Base-by-base conservation (phyloP, 2,329 filamentous ascomycete species). In the Mycocentrospora acerina region DNA sequence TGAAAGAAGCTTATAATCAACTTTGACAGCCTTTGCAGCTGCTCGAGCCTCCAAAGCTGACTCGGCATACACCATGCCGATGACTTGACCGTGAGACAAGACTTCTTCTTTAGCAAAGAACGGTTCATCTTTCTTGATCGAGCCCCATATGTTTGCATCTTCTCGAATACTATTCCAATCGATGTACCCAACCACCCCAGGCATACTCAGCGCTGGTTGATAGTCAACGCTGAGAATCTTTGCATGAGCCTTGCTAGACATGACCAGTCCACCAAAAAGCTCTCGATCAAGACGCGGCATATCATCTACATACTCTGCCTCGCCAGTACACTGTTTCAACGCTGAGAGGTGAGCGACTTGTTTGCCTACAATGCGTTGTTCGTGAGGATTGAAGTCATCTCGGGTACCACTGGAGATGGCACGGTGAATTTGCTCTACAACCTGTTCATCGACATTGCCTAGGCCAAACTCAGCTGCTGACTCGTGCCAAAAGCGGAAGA, bases 401-500 rank as follows among this genome's bases (percentile, higher is more conserved):
- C 91, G 85, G 43, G 77, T 73, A 7, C 91, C 91, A 0, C 75
- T 78, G 0, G 90, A 95, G 6, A 96, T 82, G 4, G 81, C 82
- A 42, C 91, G 77, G 57, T 95, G 87, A 30, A 97, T 86, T 60
- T 96, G 91, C 2, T 80, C 77, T 17, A 91, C 78, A 1, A 83
- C 87, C 50, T 94, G 82, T 33, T 76, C 71, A 56, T 95, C 89
- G 22, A 82, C 60, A 7, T 77, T 72, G 2, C 71, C 64, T 8
- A 77, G 26, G 71, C 55, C 72, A 1, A 93, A 66, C 12, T 77
- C 77, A 0, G 81, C 77, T 24, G 95, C 75, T 0, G 90, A 79
- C 42, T 97, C 90, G 57, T 97, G 87, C 66, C 95, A 96, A 68
- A 95, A 97, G n/a, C 89, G 82, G 68, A 96, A 96, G 69, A 97